Base-by-base conservation (phyloP, 805 yeast species). In the Candida sphagnicola region DNA sequence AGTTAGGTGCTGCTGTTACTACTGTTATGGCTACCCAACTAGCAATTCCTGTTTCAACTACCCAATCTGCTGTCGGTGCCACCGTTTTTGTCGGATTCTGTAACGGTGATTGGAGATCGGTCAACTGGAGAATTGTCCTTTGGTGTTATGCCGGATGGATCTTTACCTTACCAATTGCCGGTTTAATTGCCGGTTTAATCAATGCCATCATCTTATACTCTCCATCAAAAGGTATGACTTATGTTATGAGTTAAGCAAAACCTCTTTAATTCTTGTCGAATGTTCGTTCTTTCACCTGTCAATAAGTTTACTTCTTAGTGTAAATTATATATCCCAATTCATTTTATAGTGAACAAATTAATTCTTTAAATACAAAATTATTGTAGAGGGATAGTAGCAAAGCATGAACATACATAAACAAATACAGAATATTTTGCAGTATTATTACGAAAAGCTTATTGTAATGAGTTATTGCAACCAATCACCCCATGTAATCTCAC, bases 31-130 rank as follows among this genome's bases (percentile, higher is more conserved):
- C 91, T 21, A 77, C 91, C 4, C 83, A 80, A 57, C 69, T 83
- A 45, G 66, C 72, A 4, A 78, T 83, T 46, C 91, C 91, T 33
- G 77, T 82, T 23, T 82, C 89, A 5, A 84, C 91, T 19, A 84
- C 91, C 4, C 90, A 83, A 61, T 75, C 80, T 56, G 86, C 88
- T 11, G 82, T 79, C 40, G 91, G 91, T 43, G 86, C 87, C 42
- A 80, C 85, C 28, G 86, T 83, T 5, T 77, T 75, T 51, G 85
- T 84, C 47, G 91, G 89, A 39, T 65, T 82, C 43, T 81, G 87
- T 64, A 84, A 83, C 69, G 65, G 65, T 49, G 85, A 79, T 53
- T 46, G 69, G 50, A 74, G 62, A 48, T 74, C 85, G 4, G 82
- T 82, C 42, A 83, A 84, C 67, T 84, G 89, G 89, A 74, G 84